Evolutionary conservation across 2,329 filamentous ascomycete genomes (phyloP).

Genomic region (Paecilomyces dactylethromorphus): DNA sequence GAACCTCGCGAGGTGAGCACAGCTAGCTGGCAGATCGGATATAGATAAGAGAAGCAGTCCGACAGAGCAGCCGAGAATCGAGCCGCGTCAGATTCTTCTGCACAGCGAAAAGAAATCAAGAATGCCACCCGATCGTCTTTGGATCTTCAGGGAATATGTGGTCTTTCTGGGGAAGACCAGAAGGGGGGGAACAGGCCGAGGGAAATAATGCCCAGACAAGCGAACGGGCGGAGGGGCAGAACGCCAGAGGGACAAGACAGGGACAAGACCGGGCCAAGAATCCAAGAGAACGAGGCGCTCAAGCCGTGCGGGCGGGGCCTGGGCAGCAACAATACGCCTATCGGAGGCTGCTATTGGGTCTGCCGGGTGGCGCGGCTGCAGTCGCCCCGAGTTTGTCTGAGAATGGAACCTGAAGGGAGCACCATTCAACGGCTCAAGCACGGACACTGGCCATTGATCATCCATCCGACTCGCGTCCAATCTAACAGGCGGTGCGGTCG

Average conservation of each 20-base stretch:
- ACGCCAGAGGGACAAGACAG: slow-evolving; percentile 12
- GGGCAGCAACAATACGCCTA: background rate
- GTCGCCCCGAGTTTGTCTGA: background rate
- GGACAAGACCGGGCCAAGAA: slow-evolving; percentile 31
- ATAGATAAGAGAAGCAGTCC: slow-evolving; percentile 1
- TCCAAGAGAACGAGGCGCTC: slow-evolving; percentile 13
- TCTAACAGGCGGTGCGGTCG: no score
- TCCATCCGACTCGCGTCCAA: no score
- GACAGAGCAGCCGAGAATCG: slow-evolving; percentile 2
- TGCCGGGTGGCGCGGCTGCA: background rate
- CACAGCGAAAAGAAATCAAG: slow-evolving; percentile 10
- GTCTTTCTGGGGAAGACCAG: background rate
- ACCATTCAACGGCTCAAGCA: no score
- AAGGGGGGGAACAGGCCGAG: slow-evolving; percentile 1
- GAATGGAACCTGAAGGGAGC: background rate
- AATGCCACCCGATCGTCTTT: background rate
- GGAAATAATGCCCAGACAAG: slow-evolving; percentile 11
- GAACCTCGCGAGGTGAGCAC: background rate
- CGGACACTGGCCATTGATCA: no score
- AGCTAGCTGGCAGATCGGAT: background rate
- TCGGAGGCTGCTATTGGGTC: background rate
- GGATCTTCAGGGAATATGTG: no score
- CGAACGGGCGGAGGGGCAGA: slow-evolving; percentile 20
- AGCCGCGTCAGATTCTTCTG: slow-evolving; percentile 1
- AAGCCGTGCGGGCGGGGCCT: slow-evolving; percentile 2